These are phyloP conservation scores for Chrysanthemum lavandulifolium DNA, from an alignment of 129 eudicot species.

Conservation along the genomic window DNA sequence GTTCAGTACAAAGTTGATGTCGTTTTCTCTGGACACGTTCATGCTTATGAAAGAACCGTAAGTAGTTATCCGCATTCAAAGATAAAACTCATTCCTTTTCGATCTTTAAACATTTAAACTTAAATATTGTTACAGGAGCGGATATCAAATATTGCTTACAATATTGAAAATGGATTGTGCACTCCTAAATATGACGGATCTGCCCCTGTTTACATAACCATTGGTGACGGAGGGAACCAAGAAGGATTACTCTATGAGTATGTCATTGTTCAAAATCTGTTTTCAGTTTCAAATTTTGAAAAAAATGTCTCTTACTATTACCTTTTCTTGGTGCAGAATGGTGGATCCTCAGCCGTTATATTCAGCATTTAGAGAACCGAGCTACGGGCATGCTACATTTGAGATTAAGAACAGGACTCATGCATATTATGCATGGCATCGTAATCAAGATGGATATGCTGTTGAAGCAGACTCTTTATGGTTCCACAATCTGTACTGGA, in stretches of 20 bases:
- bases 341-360: slow-evolving; percentile 77
- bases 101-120: background rate
- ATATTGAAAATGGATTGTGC: slow-evolving; percentile 71
- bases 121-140: slow-evolving; percentile 51
- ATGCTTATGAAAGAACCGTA: slow-evolving; percentile 94
- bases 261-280: slow-evolving; percentile 19
- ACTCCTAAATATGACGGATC: slow-evolving; percentile 52
- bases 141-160: slow-evolving; percentile 77
- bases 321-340: slow-evolving; percentile 49
- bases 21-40: slow-evolving; percentile 95
- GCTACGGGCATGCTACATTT: slow-evolving; percentile 81
- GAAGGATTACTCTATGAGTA: slow-evolving; percentile 88
- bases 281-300: background rate
- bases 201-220: slow-evolving; percentile 88
- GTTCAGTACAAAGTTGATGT: slow-evolving; percentile 86
- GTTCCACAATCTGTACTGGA: slow-evolving; percentile 73
- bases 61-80: slow-evolving; percentile 17
- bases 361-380: slow-evolving; percentile 84
- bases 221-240: slow-evolving; percentile 95
- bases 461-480: slow-evolving; percentile 76
- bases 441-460: slow-evolving; percentile 77
- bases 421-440: slow-evolving; percentile 80
- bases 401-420: slow-evolving; percentile 76
- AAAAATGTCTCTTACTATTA: background rate
- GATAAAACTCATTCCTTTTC: background rate